phyloP scores from a whole-genome alignment of 83 land plant genomes.

The Isoetes engelmannii region DNA sequence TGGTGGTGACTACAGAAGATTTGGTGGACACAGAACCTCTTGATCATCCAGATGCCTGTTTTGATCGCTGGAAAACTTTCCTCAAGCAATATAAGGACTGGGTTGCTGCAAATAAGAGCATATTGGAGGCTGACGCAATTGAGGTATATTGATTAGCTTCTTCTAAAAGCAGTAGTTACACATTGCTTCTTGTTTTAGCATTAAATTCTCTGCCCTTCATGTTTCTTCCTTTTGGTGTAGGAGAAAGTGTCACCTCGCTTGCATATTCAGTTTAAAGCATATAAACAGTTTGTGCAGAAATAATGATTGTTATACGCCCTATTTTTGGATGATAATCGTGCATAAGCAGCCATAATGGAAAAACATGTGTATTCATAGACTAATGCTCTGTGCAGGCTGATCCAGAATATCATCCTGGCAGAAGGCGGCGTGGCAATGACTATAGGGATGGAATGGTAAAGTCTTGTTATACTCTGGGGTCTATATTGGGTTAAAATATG shows the following conservation, averaged over 20 bases:
- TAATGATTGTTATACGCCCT: too few relatives aligned
- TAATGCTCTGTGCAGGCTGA: slow-evolving; percentile 39
- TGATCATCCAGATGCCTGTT: slow-evolving; percentile 18
- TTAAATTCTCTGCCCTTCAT: too few relatives aligned
- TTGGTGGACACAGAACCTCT: slow-evolving; percentile 5
- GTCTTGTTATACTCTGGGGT: neutral
- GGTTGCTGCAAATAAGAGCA: slow-evolving; percentile 70
- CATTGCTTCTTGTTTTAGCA: too few relatives aligned
- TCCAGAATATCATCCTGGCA: slow-evolving; percentile 67
- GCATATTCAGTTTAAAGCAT: too few relatives aligned
- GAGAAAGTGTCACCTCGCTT: too few relatives aligned
- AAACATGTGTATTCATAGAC: neutral
- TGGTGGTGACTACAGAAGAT: slow-evolving; percentile 4
- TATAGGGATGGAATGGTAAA: slow-evolving; percentile 71
- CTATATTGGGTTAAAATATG: slow-evolving; percentile 4
- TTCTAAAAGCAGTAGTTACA: neutral
- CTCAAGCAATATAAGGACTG: slow-evolving; percentile 86
- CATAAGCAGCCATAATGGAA: too few relatives aligned
- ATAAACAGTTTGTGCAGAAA: too few relatives aligned
- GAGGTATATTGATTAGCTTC: slow-evolving; percentile 19
- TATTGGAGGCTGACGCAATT: slow-evolving; percentile 43
- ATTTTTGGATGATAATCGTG: too few relatives aligned
- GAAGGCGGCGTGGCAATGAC: slow-evolving; percentile 64
- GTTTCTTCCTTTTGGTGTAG: too few relatives aligned
- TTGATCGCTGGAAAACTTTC: slow-evolving; percentile 68